These are phyloP conservation scores for Daldinia eschscholtzii DNA, from an alignment of 2,329 filamentous ascomycete species.

Conservation along the genomic window DNA sequence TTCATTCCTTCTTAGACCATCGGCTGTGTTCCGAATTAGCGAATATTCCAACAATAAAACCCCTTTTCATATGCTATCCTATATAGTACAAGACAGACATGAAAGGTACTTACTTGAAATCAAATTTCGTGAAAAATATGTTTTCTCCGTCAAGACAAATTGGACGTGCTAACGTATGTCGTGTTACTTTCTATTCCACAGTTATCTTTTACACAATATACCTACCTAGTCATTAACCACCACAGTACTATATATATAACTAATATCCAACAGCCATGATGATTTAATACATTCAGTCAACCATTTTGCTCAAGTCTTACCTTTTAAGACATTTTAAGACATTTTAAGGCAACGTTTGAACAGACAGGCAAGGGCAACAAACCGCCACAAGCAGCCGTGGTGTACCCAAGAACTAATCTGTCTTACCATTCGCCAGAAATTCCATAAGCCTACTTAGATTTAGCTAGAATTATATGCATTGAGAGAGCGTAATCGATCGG, in stretches of 20 bases:
- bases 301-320: slow-evolving; percentile 13
- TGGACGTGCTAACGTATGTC: slow-evolving; percentile 18
- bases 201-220: neutral
- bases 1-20: slow-evolving; percentile 29
- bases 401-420: slow-evolving; percentile 24
- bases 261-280: slow-evolving; percentile 20
- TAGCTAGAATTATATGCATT: neutral
- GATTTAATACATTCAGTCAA: slow-evolving; percentile 8
- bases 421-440: slow-evolving; percentile 23
- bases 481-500: neutral
- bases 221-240: slow-evolving; percentile 13
- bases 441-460: slow-evolving; percentile 18
- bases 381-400: slow-evolving; percentile 22
- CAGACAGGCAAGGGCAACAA: slow-evolving; percentile 24
- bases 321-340: slow-evolving; percentile 15
- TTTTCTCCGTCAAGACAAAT: slow-evolving; percentile 39
- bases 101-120: slow-evolving; percentile 14
- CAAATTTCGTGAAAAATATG: slow-evolving; percentile 20
- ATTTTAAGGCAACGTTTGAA: slow-evolving; percentile 10
- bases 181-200: slow-evolving; percentile 3
- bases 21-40: slow-evolving; percentile 24
- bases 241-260: slow-evolving; percentile 3
- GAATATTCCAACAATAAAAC: slow-evolving; percentile 20
- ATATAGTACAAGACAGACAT: slow-evolving; percentile 23
- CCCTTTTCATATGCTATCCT: slow-evolving; percentile 20